Percentiles rank a stretch among this genome's conserved stretches.
These are phyloP conservation scores for Sporothrix humicola DNA, from an alignment of 2,329 filamentous ascomycete genomes.

Conservation along the genomic window DNA sequence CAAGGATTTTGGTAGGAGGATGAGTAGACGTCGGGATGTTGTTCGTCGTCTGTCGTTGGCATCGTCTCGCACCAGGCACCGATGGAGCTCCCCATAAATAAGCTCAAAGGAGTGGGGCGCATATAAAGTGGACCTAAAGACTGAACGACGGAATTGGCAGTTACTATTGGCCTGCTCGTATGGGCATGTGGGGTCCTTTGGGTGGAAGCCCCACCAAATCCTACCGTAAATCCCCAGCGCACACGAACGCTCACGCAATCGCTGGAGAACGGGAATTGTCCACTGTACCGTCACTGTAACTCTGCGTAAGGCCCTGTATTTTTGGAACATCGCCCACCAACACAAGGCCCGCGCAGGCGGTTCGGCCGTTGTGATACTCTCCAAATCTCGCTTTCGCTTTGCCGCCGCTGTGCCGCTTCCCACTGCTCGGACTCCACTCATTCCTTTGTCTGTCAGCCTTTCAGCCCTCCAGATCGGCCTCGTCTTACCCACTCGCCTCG, in stretches of 20 bases:
- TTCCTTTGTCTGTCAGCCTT: neutral
- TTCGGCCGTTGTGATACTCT: neutral
- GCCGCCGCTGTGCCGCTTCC: no score
- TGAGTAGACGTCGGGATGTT: neutral
- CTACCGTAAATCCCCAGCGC: neutral
- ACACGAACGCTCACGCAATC: no score
- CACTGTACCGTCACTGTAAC: neutral
- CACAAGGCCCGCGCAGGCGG: constrained; percentile 6
- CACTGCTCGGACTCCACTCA: no score
- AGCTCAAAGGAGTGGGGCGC: neutral
- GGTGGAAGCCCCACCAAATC: no score
- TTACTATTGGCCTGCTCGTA: constrained; percentile 32
- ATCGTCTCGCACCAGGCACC: neutral
- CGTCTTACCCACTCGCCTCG: neutral
- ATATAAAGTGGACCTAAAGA: neutral
- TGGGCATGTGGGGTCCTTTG: neutral
- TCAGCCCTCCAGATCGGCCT: neutral
- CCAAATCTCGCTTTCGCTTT: no score
- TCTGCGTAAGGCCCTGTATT: neutral
- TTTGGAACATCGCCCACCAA: no score
- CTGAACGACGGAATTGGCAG: no score
- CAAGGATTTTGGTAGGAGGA: neutral
- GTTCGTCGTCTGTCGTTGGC: neutral
- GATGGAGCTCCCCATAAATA: neutral
- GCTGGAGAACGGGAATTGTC: neutral